A percentile compares a stretch with the other conserved stretches of the same genome.
Evolutionary conservation across 2,329 filamentous ascomycete genomes (phyloP).

Genomic region (Arthroderma sp.): DNA sequence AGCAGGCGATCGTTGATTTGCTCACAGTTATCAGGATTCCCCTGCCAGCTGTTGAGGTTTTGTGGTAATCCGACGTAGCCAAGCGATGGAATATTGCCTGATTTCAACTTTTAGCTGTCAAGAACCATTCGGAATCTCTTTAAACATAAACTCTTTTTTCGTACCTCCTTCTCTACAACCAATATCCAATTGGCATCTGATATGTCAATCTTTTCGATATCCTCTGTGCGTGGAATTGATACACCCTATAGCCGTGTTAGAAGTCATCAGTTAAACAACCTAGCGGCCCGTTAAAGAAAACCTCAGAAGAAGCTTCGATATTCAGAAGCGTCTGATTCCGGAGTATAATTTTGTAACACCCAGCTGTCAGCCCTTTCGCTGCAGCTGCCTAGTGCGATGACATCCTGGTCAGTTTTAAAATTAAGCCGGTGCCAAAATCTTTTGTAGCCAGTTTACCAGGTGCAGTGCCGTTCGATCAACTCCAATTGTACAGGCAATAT

Average conservation of each 20-base stretch:
- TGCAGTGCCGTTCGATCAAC: slow-evolving; percentile 43
- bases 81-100: slow-evolving; percentile 49
- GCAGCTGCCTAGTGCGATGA: slow-evolving; percentile 24
- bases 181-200: slow-evolving; percentile 43
- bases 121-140: neutral
- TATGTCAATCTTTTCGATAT: slow-evolving; percentile 34
- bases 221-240: slow-evolving; percentile 37
- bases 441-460: slow-evolving; percentile 33
- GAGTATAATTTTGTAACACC: slow-evolving; percentile 19
- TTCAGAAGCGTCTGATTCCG: slow-evolving; percentile 20
- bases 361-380: slow-evolving; percentile 31
- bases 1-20: neutral
- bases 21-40: slow-evolving; percentile 46
- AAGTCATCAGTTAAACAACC: neutral
- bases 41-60: slow-evolving; percentile 23
- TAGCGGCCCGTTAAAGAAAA: slow-evolving; percentile 10
- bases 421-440: neutral
- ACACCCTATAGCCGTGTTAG: slow-evolving; percentile 33
- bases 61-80: slow-evolving; percentile 35
- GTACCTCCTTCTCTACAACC: slow-evolving; percentile 51
- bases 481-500: slow-evolving; percentile 46
- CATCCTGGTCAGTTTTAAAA: neutral
- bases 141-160: neutral
- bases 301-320: slow-evolving; percentile 24
- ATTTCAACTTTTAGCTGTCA: neutral